These are phyloP conservation scores for Obelidium mucronatum DNA, from an alignment of 192 early-diverging fungal species.

Conservation along the genomic window DNA sequence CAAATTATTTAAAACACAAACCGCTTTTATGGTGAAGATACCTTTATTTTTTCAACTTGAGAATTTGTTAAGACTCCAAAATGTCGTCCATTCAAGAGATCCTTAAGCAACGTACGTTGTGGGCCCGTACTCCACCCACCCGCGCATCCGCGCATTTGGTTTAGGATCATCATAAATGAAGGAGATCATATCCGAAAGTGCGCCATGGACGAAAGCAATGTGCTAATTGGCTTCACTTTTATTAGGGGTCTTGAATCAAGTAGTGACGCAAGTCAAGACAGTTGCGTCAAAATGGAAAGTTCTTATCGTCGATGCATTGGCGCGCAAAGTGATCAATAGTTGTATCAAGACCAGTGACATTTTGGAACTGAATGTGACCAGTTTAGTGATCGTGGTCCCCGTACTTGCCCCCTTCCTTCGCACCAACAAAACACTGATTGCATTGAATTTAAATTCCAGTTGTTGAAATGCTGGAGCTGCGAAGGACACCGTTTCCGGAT, in stretches of 20 bases:
- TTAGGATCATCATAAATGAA: no score
- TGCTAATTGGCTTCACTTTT: conserved; percentile 41
- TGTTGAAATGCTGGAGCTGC: conserved; percentile 57
- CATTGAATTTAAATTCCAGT: conserved; percentile 29
- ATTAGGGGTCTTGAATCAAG: conserved; percentile 30
- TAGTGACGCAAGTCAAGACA: conserved; percentile 20
- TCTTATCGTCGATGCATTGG: conserved; percentile 50
- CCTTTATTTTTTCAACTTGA: background rate
- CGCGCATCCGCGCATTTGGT: no score
- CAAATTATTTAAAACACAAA: background rate
- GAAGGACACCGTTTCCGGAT: conserved; percentile 59
- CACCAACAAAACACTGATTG: background rate
- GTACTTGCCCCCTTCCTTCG: background rate
- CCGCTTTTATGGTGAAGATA: no score
- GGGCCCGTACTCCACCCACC: background rate
- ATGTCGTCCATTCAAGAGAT: conserved; percentile 27
- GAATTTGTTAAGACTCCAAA: background rate
- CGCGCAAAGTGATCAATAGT: conserved; percentile 46
- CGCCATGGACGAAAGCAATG: no score
- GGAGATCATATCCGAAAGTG: no score
- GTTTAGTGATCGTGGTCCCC: no score
- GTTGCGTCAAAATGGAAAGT: conserved; percentile 51
- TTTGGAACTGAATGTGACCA: conserved; percentile 54
- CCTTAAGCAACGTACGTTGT: conserved; percentile 7
- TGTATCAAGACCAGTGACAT: conserved; percentile 41